Conservation (phyloP, 2,329 filamentous ascomycete genomes). For the Penicillium sp. region DNA sequence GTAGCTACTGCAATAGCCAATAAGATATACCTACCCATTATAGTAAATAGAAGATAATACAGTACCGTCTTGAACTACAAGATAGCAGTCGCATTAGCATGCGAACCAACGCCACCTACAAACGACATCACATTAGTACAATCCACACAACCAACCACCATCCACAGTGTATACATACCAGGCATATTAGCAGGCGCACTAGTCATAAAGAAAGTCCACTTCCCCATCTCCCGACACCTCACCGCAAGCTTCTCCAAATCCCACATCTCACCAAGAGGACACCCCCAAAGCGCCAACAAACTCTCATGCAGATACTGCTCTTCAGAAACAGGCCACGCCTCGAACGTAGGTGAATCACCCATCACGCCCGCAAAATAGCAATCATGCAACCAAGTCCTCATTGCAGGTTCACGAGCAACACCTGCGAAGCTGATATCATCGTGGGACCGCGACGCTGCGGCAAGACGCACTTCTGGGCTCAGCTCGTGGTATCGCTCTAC, state of each 20-base stretch:
- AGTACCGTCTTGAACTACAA: no score
- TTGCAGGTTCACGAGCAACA: constrained; percentile 54
- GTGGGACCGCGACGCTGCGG: constrained; percentile 29
- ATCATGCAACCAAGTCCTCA: constrained; percentile 68
- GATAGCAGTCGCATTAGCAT: constrained; percentile 36
- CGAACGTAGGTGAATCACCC: constrained; percentile 64
- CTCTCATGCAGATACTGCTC: constrained; percentile 41
- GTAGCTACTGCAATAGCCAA: no score
- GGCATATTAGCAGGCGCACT: constrained; percentile 44
- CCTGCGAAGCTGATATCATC: constrained; percentile 49
- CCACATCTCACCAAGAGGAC: constrained; percentile 49
- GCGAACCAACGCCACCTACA: constrained; percentile 33
- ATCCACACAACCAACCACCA: background rate
- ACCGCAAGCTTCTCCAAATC: constrained; percentile 41
- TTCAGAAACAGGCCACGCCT: constrained; percentile 57
- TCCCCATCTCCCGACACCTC: constrained; percentile 36
- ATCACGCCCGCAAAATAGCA: constrained; percentile 66
- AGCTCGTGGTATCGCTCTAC: constrained; percentile 58
- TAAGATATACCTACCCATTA: no score
- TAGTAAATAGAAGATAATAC: no score
- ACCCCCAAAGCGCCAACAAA: constrained; percentile 45
- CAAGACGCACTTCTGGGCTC: constrained; percentile 32
- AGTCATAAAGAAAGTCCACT: constrained; percentile 45
- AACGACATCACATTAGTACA: constrained; percentile 4
- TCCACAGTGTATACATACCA: constrained; percentile 28